Evolutionary conservation across 2,329 filamentous ascomycete species (phyloP).

Genomic region (Fusarium keratoplasticum): DNA sequence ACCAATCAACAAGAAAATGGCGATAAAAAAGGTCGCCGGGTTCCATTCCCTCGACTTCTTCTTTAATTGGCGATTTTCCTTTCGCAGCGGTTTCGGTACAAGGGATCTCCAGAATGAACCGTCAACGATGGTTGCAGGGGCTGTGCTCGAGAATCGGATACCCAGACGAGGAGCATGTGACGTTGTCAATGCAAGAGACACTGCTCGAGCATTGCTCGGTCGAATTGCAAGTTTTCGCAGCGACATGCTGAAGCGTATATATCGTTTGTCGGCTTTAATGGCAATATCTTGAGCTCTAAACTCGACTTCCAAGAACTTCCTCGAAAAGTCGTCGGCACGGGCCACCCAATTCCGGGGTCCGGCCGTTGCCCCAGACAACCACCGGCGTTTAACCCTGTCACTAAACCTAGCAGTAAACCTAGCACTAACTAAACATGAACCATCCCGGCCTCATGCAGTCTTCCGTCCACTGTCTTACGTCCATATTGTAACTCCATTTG

Average conservation of each 20-base stretch:
- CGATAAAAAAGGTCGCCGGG: slow-evolving; percentile 83
- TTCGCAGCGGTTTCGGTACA: slow-evolving; percentile 74
- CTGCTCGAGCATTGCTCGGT: slow-evolving; percentile 2
- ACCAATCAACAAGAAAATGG: slow-evolving; percentile 87
- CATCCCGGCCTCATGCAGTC: slow-evolving; percentile 18
- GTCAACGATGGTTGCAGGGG: slow-evolving; percentile 64
- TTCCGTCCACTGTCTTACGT: slow-evolving; percentile 32
- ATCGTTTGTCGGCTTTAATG: slow-evolving; percentile 1
- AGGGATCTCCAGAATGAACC: slow-evolving; percentile 76
- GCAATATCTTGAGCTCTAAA: slow-evolving; percentile 11
- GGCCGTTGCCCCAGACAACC: slow-evolving; percentile 54
- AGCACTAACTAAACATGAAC: slow-evolving; percentile 27
- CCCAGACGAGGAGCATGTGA: not conserved
- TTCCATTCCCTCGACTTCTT: slow-evolving; percentile 76
- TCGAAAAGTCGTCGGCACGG: slow-evolving; percentile 37
- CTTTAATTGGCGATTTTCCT: slow-evolving; percentile 52
- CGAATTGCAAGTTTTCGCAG: slow-evolving; percentile 18
- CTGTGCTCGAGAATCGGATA: slow-evolving; percentile 51
- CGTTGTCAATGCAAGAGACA: slow-evolving; percentile 5
- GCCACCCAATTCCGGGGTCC: slow-evolving; percentile 26
- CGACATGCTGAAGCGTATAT: slow-evolving; percentile 29
- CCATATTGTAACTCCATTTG: slow-evolving; percentile 42
- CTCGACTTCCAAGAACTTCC: slow-evolving; percentile 26
- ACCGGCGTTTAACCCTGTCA: slow-evolving; percentile 48
- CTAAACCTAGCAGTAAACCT: slow-evolving; percentile 3